These are phyloP conservation scores for Penicillium waksmanii DNA, from an alignment of 495 filamentous ascomycete species.

Conservation along the genomic window DNA sequence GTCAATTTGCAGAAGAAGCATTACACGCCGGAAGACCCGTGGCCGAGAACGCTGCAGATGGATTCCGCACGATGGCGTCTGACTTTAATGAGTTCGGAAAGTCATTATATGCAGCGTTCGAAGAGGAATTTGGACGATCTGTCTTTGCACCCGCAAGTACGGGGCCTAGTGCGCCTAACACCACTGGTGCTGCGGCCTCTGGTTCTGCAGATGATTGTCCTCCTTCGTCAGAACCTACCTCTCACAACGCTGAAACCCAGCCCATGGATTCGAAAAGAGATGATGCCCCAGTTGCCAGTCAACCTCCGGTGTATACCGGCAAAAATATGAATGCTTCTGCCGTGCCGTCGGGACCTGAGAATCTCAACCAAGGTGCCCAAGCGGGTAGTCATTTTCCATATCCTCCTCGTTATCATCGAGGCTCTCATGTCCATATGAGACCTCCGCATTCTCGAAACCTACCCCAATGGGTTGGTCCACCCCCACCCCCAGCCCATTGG, in stretches of 20 bases:
- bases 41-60: conserved; percentile 45
- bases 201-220: not conserved
- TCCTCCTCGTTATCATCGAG: not conserved
- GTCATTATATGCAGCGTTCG: conserved; percentile 45
- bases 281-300: not conserved
- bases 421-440: not conserved
- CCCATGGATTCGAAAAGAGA: not conserved
- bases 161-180: conserved; percentile 1
- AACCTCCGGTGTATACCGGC: not conserved
- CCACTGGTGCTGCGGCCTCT: not conserved
- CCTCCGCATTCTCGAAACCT: not conserved
- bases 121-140: conserved; percentile 40
- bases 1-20: conserved; percentile 40
- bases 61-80: conserved; percentile 47
- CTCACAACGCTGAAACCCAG: conserved; percentile 1
- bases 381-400: not conserved
- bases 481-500: conserved; percentile 7
- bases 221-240: not conserved
- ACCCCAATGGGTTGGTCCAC: not conserved
- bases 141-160: not conserved
- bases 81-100: conserved; percentile 50
- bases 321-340: not conserved
- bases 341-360: not conserved
- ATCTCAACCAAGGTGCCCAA: not conserved
- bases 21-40: conserved; percentile 43